Base-by-base conservation (phyloP, 2,329 filamentous ascomycete species). In the Apiospora saccharicola region DNA sequence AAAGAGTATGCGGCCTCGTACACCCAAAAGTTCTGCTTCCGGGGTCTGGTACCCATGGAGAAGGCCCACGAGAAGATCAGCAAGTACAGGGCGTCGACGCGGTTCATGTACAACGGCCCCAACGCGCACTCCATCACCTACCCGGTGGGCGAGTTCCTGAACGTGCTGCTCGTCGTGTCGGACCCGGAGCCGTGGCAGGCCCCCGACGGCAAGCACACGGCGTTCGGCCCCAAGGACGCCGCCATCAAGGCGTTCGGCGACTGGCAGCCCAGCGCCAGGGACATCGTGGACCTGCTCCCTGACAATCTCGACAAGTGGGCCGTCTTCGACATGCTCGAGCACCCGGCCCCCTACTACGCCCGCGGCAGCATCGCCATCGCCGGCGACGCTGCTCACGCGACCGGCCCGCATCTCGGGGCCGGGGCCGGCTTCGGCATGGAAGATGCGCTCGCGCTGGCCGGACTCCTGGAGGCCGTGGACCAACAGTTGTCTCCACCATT, bases 71-170 rank as follows among this genome's bases (percentile, higher is more conserved):
- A 82, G 14, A 83, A 84, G 2, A 75, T 92, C 3, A 87, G 88
- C 2, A 78, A 85, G 12, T 81, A 88, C 51, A 81, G 86, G 49
- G 85, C 87, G 0, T 76, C 78, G 34, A 89, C 86, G 19, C 80
- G 83, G 22, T 86, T 87, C 77, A 88, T 91, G 84, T 89, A 88
- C 78, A 84, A 88, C 71, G 90, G 90, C 0, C 86, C 86, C 0
- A 80, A 84, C 70, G 89, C 87, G 0, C 91, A 93, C 77, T 76
- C 89, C 8, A 83, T 92, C 34, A 90, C 87, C 0, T 92, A 92
- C 76, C 89, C 91, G 0, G 89, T 92, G 13, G 86, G 87, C 7
- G 82, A 84, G 12, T 83, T 86, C 3, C 86, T 92, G 80, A 92
- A 92, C 77, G 84, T 88, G 1, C 84, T 89, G 1, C 86, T 88